Evolutionary conservation across 305 asterid genomes (phyloP), one percentile per base, ranked within the genome.

Genomic region (Fraxinus floribunda): DNA sequence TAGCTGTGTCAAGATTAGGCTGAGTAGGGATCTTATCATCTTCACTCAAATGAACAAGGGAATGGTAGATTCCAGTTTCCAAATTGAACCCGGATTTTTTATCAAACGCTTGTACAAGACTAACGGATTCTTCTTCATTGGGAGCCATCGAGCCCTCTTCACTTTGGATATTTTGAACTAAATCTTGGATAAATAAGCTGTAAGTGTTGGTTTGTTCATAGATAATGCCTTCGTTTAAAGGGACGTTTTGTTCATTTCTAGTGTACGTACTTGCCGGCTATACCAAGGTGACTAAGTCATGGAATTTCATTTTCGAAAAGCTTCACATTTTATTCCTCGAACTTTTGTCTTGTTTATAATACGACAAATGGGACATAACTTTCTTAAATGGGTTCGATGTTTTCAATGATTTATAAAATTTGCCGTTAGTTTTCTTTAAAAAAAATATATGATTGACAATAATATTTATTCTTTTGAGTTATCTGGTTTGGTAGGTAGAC

Each of bases 1-100:
- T 83, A 78, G 97, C 91, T 11, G 90, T 87, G 86, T 92, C 90
- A 13, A 93, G 90, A 78, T 91, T 84, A 52, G 89, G 80, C 78
- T 83, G 83, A 8, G 87, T 86, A 0, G 97, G 90, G 82, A 90
- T 94, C 68, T 86, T 84, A 4, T 86, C 84, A 8, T 83, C 46
- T 5, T 88, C 84, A 2, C 57, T 52, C 62, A 91, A 89, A 22
- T 83, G 90, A 77, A 86, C 87, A 3, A 91, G 85, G 38, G 98
- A 88, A 71, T 90, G 91, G 83, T 94, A 93, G 84, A 93, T 82
- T 70, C 97, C 89, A 0, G 94, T 89, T 60, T 57, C 44, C 0
- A 91, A 78, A 79, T 94, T 86, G 75, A 86, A 93, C 26, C 97
- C 92, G 3, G 87, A 83, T 24, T 77, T 84, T 1, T 22, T 82